phyloP scores from a whole-genome alignment of 2,329 filamentous ascomycete genomes.

The Aspergillus intermedius region DNA sequence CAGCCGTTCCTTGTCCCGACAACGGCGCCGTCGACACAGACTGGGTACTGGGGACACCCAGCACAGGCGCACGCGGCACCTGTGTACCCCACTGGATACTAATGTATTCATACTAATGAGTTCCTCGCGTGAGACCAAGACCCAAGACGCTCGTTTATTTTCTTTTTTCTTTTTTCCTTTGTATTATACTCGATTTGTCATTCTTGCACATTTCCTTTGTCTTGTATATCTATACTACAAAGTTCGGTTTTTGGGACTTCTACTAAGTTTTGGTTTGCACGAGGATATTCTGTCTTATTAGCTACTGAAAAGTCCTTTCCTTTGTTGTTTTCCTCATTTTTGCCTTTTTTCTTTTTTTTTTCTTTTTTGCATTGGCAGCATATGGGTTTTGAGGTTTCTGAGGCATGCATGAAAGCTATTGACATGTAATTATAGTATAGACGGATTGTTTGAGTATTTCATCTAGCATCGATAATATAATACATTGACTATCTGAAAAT shows the following conservation, averaged over 20 bases:
- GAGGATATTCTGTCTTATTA: no score
- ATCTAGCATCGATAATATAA: no score
- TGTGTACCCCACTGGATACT: neutral
- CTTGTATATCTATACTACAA: neutral
- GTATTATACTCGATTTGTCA: neutral
- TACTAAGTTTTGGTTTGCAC: no score
- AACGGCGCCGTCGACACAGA: neutral
- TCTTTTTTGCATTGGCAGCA: no score
- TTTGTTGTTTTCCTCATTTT: no score
- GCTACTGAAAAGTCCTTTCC: no score
- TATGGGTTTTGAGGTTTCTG: no score
- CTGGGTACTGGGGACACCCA: neutral
- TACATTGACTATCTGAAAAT: no score
- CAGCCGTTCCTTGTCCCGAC: constrained; percentile 6
- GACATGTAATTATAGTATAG: no score
- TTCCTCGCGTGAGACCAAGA: neutral
- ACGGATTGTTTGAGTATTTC: no score
- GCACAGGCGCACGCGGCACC: neutral
- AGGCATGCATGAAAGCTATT: no score
- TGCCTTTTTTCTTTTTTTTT: no score
- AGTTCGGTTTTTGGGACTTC: neutral
- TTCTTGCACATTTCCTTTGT: neutral
- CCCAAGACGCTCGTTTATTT: neutral
- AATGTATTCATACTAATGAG: neutral
- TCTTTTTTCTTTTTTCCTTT: neutral